Evolutionary conservation across 2,329 filamentous ascomycete genomes (phyloP).

Genomic region (Cladosporium colombiae): DNA sequence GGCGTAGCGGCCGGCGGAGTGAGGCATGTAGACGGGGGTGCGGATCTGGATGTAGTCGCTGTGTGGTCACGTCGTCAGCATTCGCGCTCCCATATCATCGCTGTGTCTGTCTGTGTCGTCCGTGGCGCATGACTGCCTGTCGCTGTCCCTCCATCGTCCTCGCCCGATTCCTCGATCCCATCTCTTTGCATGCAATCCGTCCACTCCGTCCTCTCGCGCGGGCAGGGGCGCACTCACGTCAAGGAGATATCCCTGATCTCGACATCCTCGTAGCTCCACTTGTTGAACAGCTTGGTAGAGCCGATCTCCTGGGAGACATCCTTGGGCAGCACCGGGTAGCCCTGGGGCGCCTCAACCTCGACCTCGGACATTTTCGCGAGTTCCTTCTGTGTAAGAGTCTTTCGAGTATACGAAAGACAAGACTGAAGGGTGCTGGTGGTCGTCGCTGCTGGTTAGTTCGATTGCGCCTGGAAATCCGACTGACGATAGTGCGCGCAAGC

Average conservation of each 20-base stretch:
- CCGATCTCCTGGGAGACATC: conserved; percentile 87
- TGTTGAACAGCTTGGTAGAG: conserved; percentile 96
- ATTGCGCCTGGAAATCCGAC: conserved; percentile 17
- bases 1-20: conserved; percentile 98
- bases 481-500: conserved; percentile 1
- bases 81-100: conserved; percentile 8
- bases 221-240: conserved; percentile 69
- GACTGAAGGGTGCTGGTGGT: conserved; percentile 18
- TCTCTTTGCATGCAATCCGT: conserved; percentile 15
- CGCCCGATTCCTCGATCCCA: conserved; percentile 2
- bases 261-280: conserved; percentile 98
- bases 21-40: conserved; percentile 97
- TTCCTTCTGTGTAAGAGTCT: conserved; percentile 19
- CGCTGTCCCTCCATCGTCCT: not conserved
- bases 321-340: conserved; percentile 85
- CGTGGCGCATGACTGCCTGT: not conserved
- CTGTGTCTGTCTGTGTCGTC: conserved; percentile 8
- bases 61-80: conserved; percentile 30
- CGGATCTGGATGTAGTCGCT: conserved; percentile 99
- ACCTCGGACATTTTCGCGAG: conserved; percentile 64
- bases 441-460: conserved; percentile 19
- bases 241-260: conserved; percentile 99
- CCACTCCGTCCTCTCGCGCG: conserved; percentile 19
- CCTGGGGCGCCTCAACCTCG: conserved; percentile 84
- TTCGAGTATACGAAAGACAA: conserved; percentile 17